Conservation (phyloP, 2,329 filamentous ascomycete genomes). For the Clonostachys rhizophaga region DNA sequence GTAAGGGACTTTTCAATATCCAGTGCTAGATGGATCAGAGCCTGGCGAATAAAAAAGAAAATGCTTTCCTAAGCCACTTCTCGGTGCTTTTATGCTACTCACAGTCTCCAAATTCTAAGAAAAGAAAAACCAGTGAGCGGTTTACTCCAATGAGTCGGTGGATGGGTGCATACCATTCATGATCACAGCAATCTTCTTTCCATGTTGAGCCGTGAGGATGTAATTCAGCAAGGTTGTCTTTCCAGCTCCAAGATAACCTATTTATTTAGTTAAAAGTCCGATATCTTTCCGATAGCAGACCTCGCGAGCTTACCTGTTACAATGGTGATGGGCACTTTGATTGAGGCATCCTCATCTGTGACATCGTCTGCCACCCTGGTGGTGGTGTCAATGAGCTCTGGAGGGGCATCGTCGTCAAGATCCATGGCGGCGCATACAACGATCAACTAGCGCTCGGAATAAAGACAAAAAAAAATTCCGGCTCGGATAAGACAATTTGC, state of each 20-base stretch:
- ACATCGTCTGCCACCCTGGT: slow-evolving; percentile 16
- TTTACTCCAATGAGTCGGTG: neutral
- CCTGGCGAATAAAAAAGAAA: no score
- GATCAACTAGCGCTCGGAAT: no score
- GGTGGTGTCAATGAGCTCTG: slow-evolving; percentile 52
- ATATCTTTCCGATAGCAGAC: no score
- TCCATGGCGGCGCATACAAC: slow-evolving; percentile 39
- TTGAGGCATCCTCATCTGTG: slow-evolving; percentile 41
- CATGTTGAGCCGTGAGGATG: slow-evolving; percentile 89
- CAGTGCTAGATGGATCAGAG: slow-evolving; percentile 50
- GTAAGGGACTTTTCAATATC: slow-evolving; percentile 97
- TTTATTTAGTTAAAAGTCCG: neutral
- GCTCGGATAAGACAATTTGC: neutral
- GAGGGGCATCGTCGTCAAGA: slow-evolving; percentile 62
- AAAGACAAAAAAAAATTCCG: no score
- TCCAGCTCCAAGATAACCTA: slow-evolving; percentile 90
- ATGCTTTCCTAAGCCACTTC: neutral
- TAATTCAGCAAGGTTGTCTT: slow-evolving; percentile 97
- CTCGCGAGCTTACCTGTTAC: slow-evolving; percentile 58
- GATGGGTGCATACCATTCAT: slow-evolving; percentile 62
- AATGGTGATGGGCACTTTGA: slow-evolving; percentile 80
- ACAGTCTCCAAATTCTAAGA: slow-evolving; percentile 76
- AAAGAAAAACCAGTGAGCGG: neutral
- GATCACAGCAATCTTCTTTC: slow-evolving; percentile 97
- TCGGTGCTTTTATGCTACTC: slow-evolving; percentile 20